phyloP scores from a whole-genome alignment of 129 eudicot genomes.

The Pulicaria dysenterica region DNA sequence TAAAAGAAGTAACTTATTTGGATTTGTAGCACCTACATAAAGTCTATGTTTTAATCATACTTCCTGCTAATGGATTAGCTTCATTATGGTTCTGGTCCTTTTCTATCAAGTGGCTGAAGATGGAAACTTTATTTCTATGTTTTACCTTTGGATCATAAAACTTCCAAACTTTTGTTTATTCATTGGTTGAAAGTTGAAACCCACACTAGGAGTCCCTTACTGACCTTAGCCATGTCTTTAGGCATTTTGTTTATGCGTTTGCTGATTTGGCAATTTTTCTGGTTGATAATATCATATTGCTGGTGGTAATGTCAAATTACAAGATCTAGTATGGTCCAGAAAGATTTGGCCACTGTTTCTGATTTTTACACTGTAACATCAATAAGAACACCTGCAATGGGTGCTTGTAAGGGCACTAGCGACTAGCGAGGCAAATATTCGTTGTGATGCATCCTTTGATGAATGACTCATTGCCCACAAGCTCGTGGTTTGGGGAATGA shows the following conservation, averaged over 20 bases:
- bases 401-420: too few species aligned
- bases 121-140: not conserved
- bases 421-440: too few species aligned
- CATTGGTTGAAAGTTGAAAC: not conserved
- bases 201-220: not conserved
- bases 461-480: too few species aligned
- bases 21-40: constrained; percentile 2
- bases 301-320: not conserved
- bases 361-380: constrained; percentile 3
- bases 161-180: not conserved
- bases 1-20: constrained; percentile 12
- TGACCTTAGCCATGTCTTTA: not conserved
- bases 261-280: not conserved
- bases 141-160: not conserved
- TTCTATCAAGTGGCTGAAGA: constrained; percentile 14
- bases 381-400: not conserved
- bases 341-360: not conserved
- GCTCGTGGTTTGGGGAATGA: too few species aligned
- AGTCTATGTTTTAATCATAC: not conserved
- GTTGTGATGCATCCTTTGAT: too few species aligned
- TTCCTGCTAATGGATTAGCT: constrained; percentile 4
- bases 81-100: not conserved
- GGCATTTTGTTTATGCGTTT: not conserved
- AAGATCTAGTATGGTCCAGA: constrained; percentile 18
- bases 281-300: not conserved